These are phyloP conservation scores for Aspergillus aculeatus DNA, from an alignment of 2,329 filamentous ascomycete species.

Conservation along the genomic window DNA sequence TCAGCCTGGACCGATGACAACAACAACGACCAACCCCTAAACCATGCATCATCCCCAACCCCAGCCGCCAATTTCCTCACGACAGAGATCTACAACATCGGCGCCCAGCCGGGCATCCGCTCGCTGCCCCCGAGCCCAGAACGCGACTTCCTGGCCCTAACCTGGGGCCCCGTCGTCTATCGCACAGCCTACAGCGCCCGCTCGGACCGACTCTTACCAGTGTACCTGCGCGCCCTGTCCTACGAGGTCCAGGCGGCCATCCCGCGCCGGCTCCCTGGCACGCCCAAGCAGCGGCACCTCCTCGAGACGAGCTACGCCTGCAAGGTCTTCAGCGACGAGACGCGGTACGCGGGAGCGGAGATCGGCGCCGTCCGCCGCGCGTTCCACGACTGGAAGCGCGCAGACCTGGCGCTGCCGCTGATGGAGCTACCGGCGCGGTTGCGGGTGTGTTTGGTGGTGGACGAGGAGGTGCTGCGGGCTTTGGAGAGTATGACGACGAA, in stretches of 20 bases:
- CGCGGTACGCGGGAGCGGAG: constrained; percentile 15
- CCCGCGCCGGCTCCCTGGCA: constrained; percentile 20
- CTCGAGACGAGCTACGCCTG: constrained; percentile 27
- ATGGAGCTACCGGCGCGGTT: constrained; percentile 29
- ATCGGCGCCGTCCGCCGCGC: constrained; percentile 22
- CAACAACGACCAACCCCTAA: neutral
- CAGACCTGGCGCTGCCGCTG: constrained; percentile 22
- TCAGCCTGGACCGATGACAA: neutral
- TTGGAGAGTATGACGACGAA: constrained; percentile 11
- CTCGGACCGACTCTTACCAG: constrained; percentile 52
- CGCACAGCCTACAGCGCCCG: constrained; percentile 29
- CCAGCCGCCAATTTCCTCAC: constrained; percentile 25
- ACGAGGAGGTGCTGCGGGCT: constrained; percentile 24
- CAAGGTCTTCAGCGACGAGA: constrained; percentile 25
- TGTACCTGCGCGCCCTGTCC: constrained; percentile 53
- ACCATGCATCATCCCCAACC: constrained; percentile 10
- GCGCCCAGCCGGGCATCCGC: constrained; percentile 25
- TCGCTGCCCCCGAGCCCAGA: constrained; percentile 26
- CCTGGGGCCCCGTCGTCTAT: constrained; percentile 32
- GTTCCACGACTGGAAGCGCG: constrained; percentile 31
- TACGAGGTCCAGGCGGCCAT: constrained; percentile 52
- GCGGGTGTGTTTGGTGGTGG: constrained; percentile 28
- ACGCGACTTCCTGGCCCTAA: constrained; percentile 30
- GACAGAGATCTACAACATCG: constrained; percentile 29
- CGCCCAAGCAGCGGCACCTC: constrained; percentile 18